Base-by-base conservation (phyloP, 2,329 filamentous ascomycete species). In the Epichloe sibirici region DNA sequence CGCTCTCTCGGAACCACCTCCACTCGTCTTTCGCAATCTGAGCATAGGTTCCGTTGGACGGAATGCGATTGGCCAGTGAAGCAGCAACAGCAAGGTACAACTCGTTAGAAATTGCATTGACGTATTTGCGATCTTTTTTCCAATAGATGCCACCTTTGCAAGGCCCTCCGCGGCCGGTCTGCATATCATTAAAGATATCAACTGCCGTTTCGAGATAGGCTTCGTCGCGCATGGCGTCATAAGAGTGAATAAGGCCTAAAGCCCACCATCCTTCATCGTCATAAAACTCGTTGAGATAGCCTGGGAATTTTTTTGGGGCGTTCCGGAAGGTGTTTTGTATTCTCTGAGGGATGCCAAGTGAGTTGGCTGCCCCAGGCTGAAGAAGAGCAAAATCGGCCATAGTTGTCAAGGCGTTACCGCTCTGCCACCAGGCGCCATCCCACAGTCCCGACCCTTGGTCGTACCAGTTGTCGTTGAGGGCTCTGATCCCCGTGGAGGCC, bases 391-490 rank as follows among this genome's bases (percentile, higher is more conserved):
- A 76, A 61, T 87, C 79, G 51, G 74, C 76, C 15, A 88, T 66
- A 4, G 74, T 75, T 0, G 82, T 85, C 54, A 88, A 68, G 54
- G 75, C 74, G 61, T 87, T 88, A 45, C 78, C 85, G 50, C 77
- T 76, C 61, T 88, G 86, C 85, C 85, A 89, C 85, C 85, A 89
- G 5, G 76, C 74, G 0, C 75, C 75, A 52, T 79, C 67, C 81
- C 82, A 88, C 12, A 86, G 69, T 4, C 85, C 84, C 1, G 74
- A 79, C 3, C 63, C 61, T 3, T 65, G 53, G 61, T 83, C 75
- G 64, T 86, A 87, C 76, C 79, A 87, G 17, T 64, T 59, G 4
- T 57, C 55, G 59, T 85, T 81, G 2, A 86, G 71, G 6, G 72
- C 63, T 42, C 66, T 57, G 43, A 71, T 67, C 6, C 67, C 66